Evolutionary conservation across 345 rosid genomes (phyloP).

Genomic region (Eucalyptus pumila): DNA sequence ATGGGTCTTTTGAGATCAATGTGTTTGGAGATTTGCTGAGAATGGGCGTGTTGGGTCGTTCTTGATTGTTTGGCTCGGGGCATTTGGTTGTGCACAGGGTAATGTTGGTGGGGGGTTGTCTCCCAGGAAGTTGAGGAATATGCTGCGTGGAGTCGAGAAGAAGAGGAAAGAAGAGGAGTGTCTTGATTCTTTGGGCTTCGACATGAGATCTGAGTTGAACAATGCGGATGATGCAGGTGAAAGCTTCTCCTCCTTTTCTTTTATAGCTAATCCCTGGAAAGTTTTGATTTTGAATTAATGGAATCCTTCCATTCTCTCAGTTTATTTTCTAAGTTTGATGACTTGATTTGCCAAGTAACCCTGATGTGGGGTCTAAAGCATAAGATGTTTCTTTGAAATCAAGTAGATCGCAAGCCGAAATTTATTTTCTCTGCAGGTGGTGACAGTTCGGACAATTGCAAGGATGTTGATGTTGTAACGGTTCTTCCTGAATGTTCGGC

Average conservation of each 20-base stretch:
- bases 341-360: background rate
- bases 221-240: conserved; percentile 40
- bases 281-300: background rate
- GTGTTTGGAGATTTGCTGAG: conserved; percentile 4
- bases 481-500: conserved; percentile 42
- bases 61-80: conserved; percentile 1
- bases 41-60: background rate
- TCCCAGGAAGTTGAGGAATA: conserved; percentile 62
- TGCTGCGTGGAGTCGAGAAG: conserved; percentile 59
- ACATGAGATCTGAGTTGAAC: conserved; percentile 39
- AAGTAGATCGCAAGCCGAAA: background rate
- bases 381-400: background rate
- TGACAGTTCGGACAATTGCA: conserved; percentile 45
- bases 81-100: conserved; percentile 12
- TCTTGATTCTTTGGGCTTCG: conserved; percentile 25
- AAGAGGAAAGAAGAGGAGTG: conserved; percentile 42
- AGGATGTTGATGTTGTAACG: conserved; percentile 79
- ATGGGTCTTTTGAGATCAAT: background rate
- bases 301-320: background rate
- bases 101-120: conserved; percentile 53
- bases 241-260: background rate
- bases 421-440: conserved; percentile 20
- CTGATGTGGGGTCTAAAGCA: background rate
- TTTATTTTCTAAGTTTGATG: background rate
- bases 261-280: background rate